Base-by-base conservation (phyloP, 1,284 basidiomycete genomes). In the Apiotrichum gamsii region DNA sequence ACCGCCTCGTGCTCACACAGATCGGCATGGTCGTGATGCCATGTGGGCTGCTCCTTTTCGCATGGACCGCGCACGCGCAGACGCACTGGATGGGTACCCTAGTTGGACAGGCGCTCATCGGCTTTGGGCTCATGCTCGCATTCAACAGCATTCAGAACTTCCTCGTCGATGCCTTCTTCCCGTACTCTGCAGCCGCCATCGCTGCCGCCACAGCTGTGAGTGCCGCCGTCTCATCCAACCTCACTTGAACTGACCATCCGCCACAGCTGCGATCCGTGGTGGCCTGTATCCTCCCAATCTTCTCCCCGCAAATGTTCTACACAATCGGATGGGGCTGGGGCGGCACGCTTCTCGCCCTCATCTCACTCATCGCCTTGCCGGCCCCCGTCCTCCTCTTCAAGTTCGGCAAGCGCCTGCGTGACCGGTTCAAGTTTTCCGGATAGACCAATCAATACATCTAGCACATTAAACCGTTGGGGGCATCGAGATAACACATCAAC, bases 21-120 rank as follows among this genome's bases (percentile, higher is more conserved):
- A 62, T 71, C 3, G 76, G 75, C 8, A 76, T 76, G 74, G 47
- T 70, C 39, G 56, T 75, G 41, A 72, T 75, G 47, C 74, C 75
- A 3, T 38, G 67, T 16, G 75, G 74, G 8, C 53, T 76, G 2
- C 50, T 75, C 39, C 58, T 71, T n/a, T 75, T 72, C 37, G 46
- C 40, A 45, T 73, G 72, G 72, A 70, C 67, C 10, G 70, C 70
- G 2, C 45, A 72, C 8, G 59, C 62, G 0, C 47, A 70, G 18
- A 59, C 58, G 1, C 70, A 73, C 44, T 74, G 72, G 70, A 72
- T 73, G 15, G 69, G 54, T 0, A 72, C 72, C 0, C 53, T 66
- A 11, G 57, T 72, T 3, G 72, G 70, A 5, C 52, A 62, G 28
- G 51, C 39, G 4, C n/a, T 73, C 8, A 53, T 64, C n/a, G 66